These are phyloP conservation scores for Auriscalpium orientale DNA, from an alignment of 768 basidiomycete genomes.

Conservation along the genomic window DNA sequence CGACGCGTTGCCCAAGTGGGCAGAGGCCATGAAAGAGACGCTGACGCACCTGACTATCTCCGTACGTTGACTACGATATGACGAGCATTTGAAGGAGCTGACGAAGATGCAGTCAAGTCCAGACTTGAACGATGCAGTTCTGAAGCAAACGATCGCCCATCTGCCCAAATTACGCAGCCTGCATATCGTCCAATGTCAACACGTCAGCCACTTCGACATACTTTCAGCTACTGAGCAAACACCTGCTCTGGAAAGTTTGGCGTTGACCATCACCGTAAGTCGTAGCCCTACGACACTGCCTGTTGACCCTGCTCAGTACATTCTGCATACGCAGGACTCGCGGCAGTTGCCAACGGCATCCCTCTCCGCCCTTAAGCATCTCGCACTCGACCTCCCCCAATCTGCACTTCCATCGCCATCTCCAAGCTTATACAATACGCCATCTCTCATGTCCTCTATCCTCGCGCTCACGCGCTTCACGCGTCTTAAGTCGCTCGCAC, in stretches of 20 bases:
- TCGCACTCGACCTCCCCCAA: constrained; percentile 45
- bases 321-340: too few species aligned
- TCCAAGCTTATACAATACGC: constrained; percentile 6
- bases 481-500: constrained; percentile 11
- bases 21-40: constrained; percentile 31
- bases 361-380: constrained; percentile 37
- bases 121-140: constrained; percentile 44
- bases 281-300: constrained; percentile 14
- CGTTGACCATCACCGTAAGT: constrained; percentile 53
- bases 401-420: constrained; percentile 18
- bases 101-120: constrained; percentile 40
- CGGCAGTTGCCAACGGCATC: constrained; percentile 22
- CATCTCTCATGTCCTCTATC: constrained; percentile 24
- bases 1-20: constrained; percentile 54
- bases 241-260: constrained; percentile 51
- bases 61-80: constrained; percentile 26
- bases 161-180: constrained; percentile 50
- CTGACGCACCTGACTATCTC: constrained; percentile 50
- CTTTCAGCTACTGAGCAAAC: constrained; percentile 39
- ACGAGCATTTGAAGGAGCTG: constrained; percentile 3
- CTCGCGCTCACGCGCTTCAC: constrained; percentile 20
- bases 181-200: constrained; percentile 54
- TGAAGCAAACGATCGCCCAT: constrained; percentile 39
- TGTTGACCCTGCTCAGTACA: constrained; percentile 9
- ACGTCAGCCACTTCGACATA: constrained; percentile 44